Base-by-base conservation (phyloP, 192 early-diverging fungal species). In the Podila verticillata region DNA sequence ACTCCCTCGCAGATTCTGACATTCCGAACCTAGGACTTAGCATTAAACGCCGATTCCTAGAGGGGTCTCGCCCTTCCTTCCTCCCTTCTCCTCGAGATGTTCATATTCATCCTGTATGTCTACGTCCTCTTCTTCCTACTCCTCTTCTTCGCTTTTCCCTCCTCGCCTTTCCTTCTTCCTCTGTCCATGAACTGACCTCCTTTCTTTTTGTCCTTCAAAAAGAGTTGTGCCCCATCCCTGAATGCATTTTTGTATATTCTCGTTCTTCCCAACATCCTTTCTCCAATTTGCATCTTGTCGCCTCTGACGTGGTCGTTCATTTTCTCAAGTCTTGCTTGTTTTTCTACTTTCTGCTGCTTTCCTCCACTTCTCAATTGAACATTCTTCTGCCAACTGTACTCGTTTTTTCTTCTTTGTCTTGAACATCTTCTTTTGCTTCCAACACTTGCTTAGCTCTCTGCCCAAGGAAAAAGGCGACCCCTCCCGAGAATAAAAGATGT, bases 401-500 rank as follows among this genome's bases (percentile, higher is more conserved):
- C 28, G 4, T 59, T 36, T 24, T 48, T 34, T 32, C 30, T 31
- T 32, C 44, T n/a, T 48, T 49, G 3, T n/a, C 24, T 15, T 28
- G 24, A 10, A 20, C 36, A 59, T 20, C 13, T 19, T 36, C 17
- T 24, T 36, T 24, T 44, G n/a, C n/a, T 22, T 39, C 36, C 13
- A 12, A 39, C 35, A 29, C 7, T 24, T 28, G 19, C 19, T 12
- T 5, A 12, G 19, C 17, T 59, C 7, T 59, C 13, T 1, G 13
- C 36, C 36, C 24, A 59, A 59, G 57, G 30, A 59, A 22, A 48
- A 65, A 47, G 4, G 51, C 32, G 35, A 49, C 19, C 13, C 39
- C 17, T 0, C 29, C 48, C 44, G 20, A 58, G 7, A 29, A 34
- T 2, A 57, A 44, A 51, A 20, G 5, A 75, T 75, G 74, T 48